A percentile compares a stretch with the other conserved stretches of the same genome.
phyloP scores from a whole-genome alignment of 2,329 filamentous ascomycete genomes.

The Aspergillus fructus region DNA sequence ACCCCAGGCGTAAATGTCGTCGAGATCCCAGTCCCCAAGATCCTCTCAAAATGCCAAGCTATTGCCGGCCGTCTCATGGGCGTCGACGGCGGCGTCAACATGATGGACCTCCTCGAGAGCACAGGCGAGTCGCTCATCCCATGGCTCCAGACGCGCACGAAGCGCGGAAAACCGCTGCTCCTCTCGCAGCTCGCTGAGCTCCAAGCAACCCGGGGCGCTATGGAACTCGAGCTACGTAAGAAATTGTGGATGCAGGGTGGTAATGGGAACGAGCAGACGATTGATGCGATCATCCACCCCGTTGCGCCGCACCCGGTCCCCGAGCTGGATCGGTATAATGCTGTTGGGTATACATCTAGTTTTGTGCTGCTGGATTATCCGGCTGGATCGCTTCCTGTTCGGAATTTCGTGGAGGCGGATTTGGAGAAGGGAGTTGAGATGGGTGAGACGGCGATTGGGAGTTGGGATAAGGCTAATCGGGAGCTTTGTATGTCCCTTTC shows the following conservation, averaged over 20 bases:
- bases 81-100: conserved; percentile 55
- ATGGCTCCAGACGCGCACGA: conserved; percentile 57
- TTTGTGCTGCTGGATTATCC: conserved; percentile 65
- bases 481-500: conserved; percentile 49
- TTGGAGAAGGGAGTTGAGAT: conserved; percentile 50
- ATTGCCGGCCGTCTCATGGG: conserved; percentile 60
- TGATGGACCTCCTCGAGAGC: conserved; percentile 58
- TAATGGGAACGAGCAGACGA: conserved; percentile 11
- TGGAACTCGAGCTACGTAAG: conserved; percentile 57
- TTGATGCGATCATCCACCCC: conserved; percentile 65
- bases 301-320: conserved; percentile 65
- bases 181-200: conserved; percentile 52
- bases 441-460: conserved; percentile 41
- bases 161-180: conserved; percentile 47
- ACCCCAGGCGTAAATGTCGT: conserved; percentile 55
- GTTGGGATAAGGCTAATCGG: conserved; percentile 62
- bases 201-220: conserved; percentile 51
- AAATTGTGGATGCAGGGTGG: conserved; percentile 50
- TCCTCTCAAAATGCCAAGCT: conserved; percentile 56
- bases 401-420: conserved; percentile 51
- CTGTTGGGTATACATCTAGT: conserved; percentile 60
- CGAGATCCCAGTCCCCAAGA: conserved; percentile 54
- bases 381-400: conserved; percentile 57
- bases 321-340: conserved; percentile 62
- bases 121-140: conserved; percentile 59